Base-by-base conservation (phyloP, 2,329 filamentous ascomycete species). In the Fusarium papillatum region DNA sequence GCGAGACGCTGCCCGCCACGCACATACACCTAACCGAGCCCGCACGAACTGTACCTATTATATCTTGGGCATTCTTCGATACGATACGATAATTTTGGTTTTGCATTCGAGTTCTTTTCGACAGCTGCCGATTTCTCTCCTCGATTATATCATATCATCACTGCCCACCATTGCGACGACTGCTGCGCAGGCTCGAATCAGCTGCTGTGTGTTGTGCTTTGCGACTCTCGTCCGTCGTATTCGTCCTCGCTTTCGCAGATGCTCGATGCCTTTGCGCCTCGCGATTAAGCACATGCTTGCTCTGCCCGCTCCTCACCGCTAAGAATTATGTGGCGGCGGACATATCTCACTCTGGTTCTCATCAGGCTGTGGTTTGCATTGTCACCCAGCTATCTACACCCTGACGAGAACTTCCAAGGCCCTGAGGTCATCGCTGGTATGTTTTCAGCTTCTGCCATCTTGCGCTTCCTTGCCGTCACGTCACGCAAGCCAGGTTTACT, bases 391-490 rank as follows among this genome's bases (percentile, higher is more conserved):
- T 99, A 99, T 85, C 91, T 99, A 59, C 97, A 99, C 84, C 97
- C 97, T 7, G 97, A 99, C 87, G 97, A 99, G 89, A 97, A 98
- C 88, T 99, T 99, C 81, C 97, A 99, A 86, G 97, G 97, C 41
- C 97, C 97, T 19, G 97, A 99, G 87, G 93, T 98, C 76, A 97
- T 98, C 81, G 96, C 96, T 81, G 96, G 96, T 98, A 91, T 78
- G 93, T 70, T 69, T 55, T 62, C 38, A 48, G 57, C 41, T 17
- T 46, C 26, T 66, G 29, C 53, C 57, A 31, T 48, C 50, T 55
- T 43, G 43, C 53, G 53, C 31, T 19, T 50, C 64, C 50, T 43
- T 57, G 53, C 48, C 26, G 29, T 29, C 38, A 59, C 17, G 31
- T 60, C 64, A 50, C 59, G 67, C 57, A 61, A 61, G 16, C 22